Evolutionary conservation across 1,284 basidiomycete genomes (phyloP).

Genomic region (Ustilago xerochloae): DNA sequence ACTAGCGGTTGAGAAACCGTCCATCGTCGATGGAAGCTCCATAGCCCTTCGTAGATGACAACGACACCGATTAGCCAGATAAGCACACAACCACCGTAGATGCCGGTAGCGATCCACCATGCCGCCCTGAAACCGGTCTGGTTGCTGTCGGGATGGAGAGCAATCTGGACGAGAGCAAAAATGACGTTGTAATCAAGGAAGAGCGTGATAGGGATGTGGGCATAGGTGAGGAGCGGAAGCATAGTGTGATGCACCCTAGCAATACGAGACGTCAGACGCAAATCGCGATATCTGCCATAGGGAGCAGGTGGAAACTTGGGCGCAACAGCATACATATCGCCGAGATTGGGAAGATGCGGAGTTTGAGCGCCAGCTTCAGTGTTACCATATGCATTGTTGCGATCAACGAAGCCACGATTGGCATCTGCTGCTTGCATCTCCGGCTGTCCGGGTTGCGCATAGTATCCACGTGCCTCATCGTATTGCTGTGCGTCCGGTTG

Average conservation of each 20-base stretch:
- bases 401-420: background rate
- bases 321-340: conserved; percentile 19
- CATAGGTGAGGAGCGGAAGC: conserved; percentile 38
- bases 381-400: background rate
- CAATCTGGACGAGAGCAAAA: conserved; percentile 63
- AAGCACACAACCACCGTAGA: conserved; percentile 38
- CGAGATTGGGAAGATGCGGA: conserved; percentile 18
- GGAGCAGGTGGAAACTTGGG: conserved; percentile 34
- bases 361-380: conserved; percentile 6
- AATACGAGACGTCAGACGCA: conserved; percentile 19
- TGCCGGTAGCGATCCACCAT: conserved; percentile 53
- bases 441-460: background rate
- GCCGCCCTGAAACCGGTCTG: conserved; percentile 17
- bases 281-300: conserved; percentile 10
- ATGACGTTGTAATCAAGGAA: conserved; percentile 67
- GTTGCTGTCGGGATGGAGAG: conserved; percentile 36
- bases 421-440: background rate
- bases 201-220: conserved; percentile 62
- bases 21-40: conserved; percentile 38
- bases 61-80: conserved; percentile 50
- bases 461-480: conserved; percentile 2
- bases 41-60: conserved; percentile 42
- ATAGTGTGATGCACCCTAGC: conserved; percentile 47
- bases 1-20: conserved; percentile 27
- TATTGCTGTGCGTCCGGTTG: conserved; percentile 4